Conservation (phyloP, 2,329 filamentous ascomycete species). For the Anthostomella pinea region DNA sequence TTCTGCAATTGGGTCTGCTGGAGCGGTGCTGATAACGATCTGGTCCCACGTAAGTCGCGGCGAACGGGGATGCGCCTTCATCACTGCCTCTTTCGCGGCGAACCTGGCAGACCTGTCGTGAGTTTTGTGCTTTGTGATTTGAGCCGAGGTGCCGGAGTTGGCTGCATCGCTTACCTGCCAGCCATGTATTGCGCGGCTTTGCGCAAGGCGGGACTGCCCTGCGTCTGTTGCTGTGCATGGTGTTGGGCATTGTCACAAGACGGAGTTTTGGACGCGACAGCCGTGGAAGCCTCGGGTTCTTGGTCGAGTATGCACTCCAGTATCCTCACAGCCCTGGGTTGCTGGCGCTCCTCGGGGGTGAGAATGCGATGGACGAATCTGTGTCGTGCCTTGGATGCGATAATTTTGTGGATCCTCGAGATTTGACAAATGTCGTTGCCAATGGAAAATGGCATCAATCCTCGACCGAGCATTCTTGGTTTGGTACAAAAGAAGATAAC, state of each 20-base stretch:
- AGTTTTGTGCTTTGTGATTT: too few relatives aligned
- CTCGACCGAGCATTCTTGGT: constrained; percentile 14
- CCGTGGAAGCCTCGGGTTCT: neutral
- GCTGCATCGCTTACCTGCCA: constrained; percentile 36
- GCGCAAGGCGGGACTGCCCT: constrained; percentile 28
- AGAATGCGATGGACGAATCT: constrained; percentile 50
- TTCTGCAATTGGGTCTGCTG: too few relatives aligned
- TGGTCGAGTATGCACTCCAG: constrained; percentile 12
- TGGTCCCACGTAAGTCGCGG: constrained; percentile 60
- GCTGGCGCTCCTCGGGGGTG: constrained; percentile 37
- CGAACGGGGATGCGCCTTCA: constrained; percentile 68
- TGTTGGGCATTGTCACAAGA: too few relatives aligned
- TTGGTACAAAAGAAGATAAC: neutral
- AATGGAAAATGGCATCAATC: constrained; percentile 58
- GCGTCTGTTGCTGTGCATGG: too few relatives aligned
- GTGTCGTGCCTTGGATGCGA: constrained; percentile 41
- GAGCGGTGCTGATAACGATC: constrained; percentile 41
- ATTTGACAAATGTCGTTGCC: constrained; percentile 79
- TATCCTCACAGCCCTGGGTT: constrained; percentile 7
- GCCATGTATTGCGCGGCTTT: constrained; percentile 42
- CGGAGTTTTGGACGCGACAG: constrained; percentile 9
- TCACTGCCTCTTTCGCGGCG: constrained; percentile 72
- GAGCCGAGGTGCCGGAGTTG: neutral
- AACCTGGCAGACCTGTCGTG: constrained; percentile 46
- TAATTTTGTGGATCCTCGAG: constrained; percentile 58